Percentiles rank a stretch among this genome's conserved stretches.
These are phyloP conservation scores for Picochlorum sp. DNA, from an alignment of 139 green algal species.

Conservation along the genomic window DNA sequence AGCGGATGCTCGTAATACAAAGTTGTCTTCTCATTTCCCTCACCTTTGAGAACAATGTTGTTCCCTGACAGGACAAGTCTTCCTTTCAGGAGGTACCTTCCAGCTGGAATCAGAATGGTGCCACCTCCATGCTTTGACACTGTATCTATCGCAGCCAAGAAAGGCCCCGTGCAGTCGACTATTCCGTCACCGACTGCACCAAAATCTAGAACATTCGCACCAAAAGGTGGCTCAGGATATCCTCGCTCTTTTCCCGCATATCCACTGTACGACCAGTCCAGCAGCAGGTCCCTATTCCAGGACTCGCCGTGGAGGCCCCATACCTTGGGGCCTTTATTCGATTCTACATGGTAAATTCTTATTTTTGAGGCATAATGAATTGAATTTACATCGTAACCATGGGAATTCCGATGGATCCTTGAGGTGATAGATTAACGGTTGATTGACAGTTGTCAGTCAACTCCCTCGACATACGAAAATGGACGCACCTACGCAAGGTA, in stretches of 20 bases:
- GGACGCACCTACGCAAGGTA: too few species aligned
- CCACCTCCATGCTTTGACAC: not conserved
- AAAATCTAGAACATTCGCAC: constrained; percentile 3
- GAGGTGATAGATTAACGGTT: too few species aligned
- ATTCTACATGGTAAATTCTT: not conserved
- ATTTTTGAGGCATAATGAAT: not conserved
- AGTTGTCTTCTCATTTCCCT: not conserved
- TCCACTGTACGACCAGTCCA: not conserved
- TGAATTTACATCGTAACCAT: too few species aligned
- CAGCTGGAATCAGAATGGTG: constrained; percentile 7
- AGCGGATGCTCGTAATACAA: constrained; percentile 2
- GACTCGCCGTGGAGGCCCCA: not conserved
- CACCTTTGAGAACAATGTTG: constrained; percentile 11
- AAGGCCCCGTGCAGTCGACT: not conserved
- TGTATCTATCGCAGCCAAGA: not conserved
- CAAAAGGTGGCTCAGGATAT: constrained; percentile 2
- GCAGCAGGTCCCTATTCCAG: constrained; percentile 1
- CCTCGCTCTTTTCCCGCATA: not conserved
- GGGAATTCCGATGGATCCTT: too few species aligned
- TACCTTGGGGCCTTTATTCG: not conserved
- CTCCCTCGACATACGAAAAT: too few species aligned
- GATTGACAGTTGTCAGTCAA: too few species aligned
- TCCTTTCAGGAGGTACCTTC: not conserved
- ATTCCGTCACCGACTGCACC: not conserved
- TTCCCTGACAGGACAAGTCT: constrained; percentile 3